Conservation (phyloP, 2,329 filamentous ascomycete genomes). For the Annulohypoxylon truncatum region DNA sequence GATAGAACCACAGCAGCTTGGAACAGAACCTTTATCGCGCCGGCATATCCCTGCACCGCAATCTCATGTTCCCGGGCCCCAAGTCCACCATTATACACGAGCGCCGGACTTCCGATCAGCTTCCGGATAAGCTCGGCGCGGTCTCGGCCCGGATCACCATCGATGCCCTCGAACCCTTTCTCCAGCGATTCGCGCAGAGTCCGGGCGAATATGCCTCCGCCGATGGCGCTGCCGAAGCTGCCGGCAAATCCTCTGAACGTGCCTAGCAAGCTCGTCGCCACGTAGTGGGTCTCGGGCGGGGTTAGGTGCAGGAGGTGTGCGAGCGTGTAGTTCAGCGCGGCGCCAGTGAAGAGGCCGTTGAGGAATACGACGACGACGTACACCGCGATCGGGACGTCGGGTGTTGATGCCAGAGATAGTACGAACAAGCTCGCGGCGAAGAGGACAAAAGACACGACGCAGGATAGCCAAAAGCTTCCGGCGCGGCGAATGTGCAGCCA, state of each 20-base stretch:
- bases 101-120: slow-evolving; percentile 63
- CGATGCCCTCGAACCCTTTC: slow-evolving; percentile 65
- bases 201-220: slow-evolving; percentile 79
- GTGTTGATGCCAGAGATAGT: slow-evolving; percentile 66
- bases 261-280: slow-evolving; percentile 78
- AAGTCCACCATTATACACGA: slow-evolving; percentile 60
- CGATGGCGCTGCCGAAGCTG: slow-evolving; percentile 82
- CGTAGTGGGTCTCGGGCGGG: slow-evolving; percentile 73
- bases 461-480: slow-evolving; percentile 78
- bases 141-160: slow-evolving; percentile 51
- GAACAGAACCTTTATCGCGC: slow-evolving; percentile 60
- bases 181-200: slow-evolving; percentile 66
- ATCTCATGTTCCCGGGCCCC: slow-evolving; percentile 56
- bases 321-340: slow-evolving; percentile 81
- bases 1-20: slow-evolving; percentile 59
- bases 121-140: slow-evolving; percentile 58
- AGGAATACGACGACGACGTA: slow-evolving; percentile 72
- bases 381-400: slow-evolving; percentile 60
- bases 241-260: slow-evolving; percentile 87
- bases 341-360: slow-evolving; percentile 79
- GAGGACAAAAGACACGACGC: slow-evolving; percentile 67
- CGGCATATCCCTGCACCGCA: slow-evolving; percentile 61
- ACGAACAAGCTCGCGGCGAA: slow-evolving; percentile 71
- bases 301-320: slow-evolving; percentile 83
- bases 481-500: slow-evolving; percentile 78